Evolutionary conservation across 2,329 filamentous ascomycete genomes (phyloP), one percentile per base, ranked within the genome.

Genomic region (Stachybotrys chartarum): DNA sequence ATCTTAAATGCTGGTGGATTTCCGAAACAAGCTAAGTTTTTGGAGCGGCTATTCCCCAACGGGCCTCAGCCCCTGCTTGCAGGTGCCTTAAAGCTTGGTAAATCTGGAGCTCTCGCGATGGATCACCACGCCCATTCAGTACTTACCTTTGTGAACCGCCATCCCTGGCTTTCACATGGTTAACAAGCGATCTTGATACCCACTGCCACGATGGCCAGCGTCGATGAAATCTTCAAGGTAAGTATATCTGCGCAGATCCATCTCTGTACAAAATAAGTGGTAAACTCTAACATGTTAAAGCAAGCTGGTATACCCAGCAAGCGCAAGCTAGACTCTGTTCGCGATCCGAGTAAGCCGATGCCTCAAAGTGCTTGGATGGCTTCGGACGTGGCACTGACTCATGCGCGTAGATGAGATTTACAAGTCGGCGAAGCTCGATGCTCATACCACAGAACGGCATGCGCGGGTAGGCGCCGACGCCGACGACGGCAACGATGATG

Each of bases 241-340:
- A 10, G 50, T 53, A 35, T 52, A 53, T 30, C 24, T 24, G 24
- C 24, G 24, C 24, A 24, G 24, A 24, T 24, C 24, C 3, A 24
- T 24, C 24, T 24, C 24, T 30, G n/a, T 24, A 44, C 50, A 46
- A 1, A 56, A 17, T 35, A 54, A 42, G 14, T 55, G 42, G 24
- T 31, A 46, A 50, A 59, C 51, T 56, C 59, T 59, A 39, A 59
- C 56, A 71, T 55, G 55, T 57, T 30, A 57, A 61, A 73, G 73
- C 73, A 70, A 57, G 70, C 76, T 18, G 76, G 78, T 57, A 66
- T 75, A 32, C 68, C 76, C 54, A 79, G 77, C 72, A 88, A 88
- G 68, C 79, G 84, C 63, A 87, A 86, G 69, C 72, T 85, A 54
- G 83, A 86, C 57, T 75, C 81, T 17, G 70, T 83, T 58, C 77